Evolutionary conservation across 257 asterid genomes (phyloP).

Genomic region (Solanum bulbocastanum): DNA sequence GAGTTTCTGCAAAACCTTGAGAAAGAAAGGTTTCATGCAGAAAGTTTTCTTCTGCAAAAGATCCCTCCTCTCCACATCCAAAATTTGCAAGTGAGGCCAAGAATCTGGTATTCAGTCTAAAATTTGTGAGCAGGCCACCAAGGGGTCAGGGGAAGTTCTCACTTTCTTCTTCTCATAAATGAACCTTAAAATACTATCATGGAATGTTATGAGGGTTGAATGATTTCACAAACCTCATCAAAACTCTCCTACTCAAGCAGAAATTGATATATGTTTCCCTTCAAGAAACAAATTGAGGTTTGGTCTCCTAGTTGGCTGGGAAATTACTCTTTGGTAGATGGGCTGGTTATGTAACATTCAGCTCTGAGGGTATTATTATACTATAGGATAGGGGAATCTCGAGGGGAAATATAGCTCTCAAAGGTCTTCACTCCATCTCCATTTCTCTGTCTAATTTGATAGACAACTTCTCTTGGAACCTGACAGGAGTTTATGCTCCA

Average conservation of each 20-base stretch:
- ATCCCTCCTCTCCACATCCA: not conserved
- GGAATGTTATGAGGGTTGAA: not conserved
- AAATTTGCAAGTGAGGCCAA: not conserved
- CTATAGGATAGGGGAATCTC: not conserved
- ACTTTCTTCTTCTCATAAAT: not conserved
- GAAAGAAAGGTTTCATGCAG: not conserved
- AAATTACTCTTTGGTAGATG: not conserved
- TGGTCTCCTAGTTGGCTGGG: not conserved
- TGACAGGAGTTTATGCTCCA: not conserved
- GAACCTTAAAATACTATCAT: not conserved
- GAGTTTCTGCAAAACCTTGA: not conserved
- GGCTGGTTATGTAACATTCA: not conserved
- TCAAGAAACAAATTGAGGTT: not conserved
- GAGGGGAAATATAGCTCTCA: not conserved
- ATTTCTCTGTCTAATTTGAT: not conserved
- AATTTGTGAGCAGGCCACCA: not conserved
- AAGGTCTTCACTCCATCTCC: not conserved
- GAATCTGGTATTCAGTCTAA: not conserved
- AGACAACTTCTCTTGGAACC: not conserved
- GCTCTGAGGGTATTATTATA: not conserved
- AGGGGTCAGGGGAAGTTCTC: not conserved
- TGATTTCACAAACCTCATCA: not conserved
- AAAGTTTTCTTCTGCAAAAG: not conserved
- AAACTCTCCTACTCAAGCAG: not conserved
- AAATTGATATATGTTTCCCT: not conserved